Conservation (phyloP, 148 eudicot genomes). For the Arbutus unedo region DNA sequence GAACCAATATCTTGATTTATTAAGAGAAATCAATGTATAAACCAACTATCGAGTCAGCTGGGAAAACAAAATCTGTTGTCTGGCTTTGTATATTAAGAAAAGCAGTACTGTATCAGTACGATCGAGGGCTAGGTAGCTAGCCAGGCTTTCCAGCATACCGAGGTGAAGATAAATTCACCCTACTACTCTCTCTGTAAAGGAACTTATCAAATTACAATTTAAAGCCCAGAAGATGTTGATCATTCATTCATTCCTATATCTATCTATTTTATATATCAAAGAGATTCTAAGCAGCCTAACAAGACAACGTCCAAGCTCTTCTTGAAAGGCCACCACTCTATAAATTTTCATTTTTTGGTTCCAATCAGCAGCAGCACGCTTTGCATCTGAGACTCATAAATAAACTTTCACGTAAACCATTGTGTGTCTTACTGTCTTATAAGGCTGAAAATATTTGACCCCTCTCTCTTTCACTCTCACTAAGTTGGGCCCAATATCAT, state of each 20-base stretch:
- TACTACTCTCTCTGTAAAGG: too few species aligned
- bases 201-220: too few species aligned
- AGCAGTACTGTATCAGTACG: neutral
- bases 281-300: neutral
- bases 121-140: neutral
- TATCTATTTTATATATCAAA: neutral
- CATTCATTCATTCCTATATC: neutral
- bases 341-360: neutral
- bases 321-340: neutral
- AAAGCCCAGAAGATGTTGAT: neutral
- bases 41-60: neutral
- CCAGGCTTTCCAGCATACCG: constrained; percentile 13
- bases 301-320: neutral
- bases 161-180: neutral
- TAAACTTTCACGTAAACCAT: neutral
- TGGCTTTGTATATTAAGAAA: neutral
- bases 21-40: neutral
- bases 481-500: neutral
- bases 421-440: neutral
- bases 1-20: too few species aligned
- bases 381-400: neutral
- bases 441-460: neutral
- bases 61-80: neutral
- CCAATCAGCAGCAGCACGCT: neutral
- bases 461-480: neutral